These are phyloP conservation scores for Penicillium verhagenii DNA, from an alignment of 495 filamentous ascomycete species.

Conservation along the genomic window DNA sequence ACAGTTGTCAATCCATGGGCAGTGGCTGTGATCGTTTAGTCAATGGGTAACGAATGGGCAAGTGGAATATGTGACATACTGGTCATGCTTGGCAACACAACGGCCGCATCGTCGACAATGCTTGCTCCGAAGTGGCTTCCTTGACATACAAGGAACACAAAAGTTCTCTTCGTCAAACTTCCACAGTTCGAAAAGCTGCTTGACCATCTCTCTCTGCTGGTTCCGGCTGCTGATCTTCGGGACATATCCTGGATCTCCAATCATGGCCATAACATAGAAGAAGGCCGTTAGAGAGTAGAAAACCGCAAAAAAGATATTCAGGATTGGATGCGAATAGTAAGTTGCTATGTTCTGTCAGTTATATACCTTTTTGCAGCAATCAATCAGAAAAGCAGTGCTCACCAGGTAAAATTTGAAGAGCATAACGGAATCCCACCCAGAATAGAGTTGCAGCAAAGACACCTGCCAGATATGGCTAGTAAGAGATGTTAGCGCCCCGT, in stretches of 20 bases:
- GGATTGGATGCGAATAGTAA: constrained; percentile 59
- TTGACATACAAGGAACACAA: constrained; percentile 89
- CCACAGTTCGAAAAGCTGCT: constrained; percentile 76
- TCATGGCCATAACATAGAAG: constrained; percentile 85
- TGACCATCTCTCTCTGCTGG: constrained; percentile 82
- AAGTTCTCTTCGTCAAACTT: constrained; percentile 95
- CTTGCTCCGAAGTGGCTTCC: constrained; percentile 88
- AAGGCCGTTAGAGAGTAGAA: constrained; percentile 67
- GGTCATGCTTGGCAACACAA: constrained; percentile 94
- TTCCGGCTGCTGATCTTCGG: constrained; percentile 85
- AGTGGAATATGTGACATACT: constrained; percentile 57
- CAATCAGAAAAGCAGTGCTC: constrained; percentile 25
- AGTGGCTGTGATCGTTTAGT: constrained; percentile 71
- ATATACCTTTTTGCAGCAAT: constrained; percentile 2
- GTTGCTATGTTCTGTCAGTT: constrained; percentile 48
- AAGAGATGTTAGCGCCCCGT: neutral
- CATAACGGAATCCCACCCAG: constrained; percentile 75
- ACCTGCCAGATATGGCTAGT: constrained; percentile 83
- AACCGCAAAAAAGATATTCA: constrained; percentile 71
- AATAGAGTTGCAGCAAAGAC: constrained; percentile 89
- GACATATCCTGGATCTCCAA: constrained; percentile 89
- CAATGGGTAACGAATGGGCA: neutral
- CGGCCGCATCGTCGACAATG: constrained; percentile 89
- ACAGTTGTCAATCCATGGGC: constrained; percentile 97
- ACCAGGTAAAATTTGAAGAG: constrained; percentile 70